These are phyloP conservation scores for Ophiognomonia clavigignenti-juglandacearum DNA, from an alignment of 2,329 filamentous ascomycete genomes.

Conservation along the genomic window DNA sequence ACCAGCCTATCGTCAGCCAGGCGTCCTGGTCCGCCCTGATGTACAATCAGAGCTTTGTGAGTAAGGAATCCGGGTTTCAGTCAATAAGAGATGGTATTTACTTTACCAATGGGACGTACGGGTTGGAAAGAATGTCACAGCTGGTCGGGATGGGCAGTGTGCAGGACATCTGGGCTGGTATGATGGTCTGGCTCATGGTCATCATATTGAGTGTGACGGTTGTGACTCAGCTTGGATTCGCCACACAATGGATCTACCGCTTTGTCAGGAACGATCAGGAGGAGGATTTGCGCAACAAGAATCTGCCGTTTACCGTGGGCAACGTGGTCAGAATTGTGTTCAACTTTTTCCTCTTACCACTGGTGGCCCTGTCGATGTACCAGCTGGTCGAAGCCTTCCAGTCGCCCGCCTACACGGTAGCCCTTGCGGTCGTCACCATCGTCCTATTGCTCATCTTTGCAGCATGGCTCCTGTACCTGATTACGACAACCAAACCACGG, in stretches of 20 bases:
- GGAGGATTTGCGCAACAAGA: slow-evolving; percentile 86
- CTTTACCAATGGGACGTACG: slow-evolving; percentile 69
- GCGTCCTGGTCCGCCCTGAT: slow-evolving; percentile 84
- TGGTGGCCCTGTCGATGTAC: slow-evolving; percentile 83
- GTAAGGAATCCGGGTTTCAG: slow-evolving; percentile 57
- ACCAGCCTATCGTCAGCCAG: slow-evolving; percentile 85
- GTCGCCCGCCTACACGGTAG: slow-evolving; percentile 68
- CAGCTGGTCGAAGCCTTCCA: slow-evolving; percentile 72
- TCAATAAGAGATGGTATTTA: slow-evolving; percentile 84
- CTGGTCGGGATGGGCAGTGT: slow-evolving; percentile 73
- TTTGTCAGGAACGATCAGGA: slow-evolving; percentile 66
- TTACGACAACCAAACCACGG: slow-evolving; percentile 74
- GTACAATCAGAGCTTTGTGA: slow-evolving; percentile 89
- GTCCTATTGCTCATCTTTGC: slow-evolving; percentile 68
- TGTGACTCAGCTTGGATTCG: slow-evolving; percentile 72
- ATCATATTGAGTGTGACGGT: slow-evolving; percentile 65
- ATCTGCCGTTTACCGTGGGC: slow-evolving; percentile 78
- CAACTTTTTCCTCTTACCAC: slow-evolving; percentile 86
- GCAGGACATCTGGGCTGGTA: slow-evolving; percentile 86
- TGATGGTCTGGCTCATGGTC: slow-evolving; percentile 84
- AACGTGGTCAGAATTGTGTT: slow-evolving; percentile 81
- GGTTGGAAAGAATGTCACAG: slow-evolving; percentile 73
- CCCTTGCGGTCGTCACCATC: slow-evolving; percentile 69
- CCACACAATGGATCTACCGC: slow-evolving; percentile 70
- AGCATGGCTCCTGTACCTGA: slow-evolving; percentile 74